Base-by-base conservation (phyloP, 2,329 filamentous ascomycete genomes). In the Penicillium digitatum region DNA sequence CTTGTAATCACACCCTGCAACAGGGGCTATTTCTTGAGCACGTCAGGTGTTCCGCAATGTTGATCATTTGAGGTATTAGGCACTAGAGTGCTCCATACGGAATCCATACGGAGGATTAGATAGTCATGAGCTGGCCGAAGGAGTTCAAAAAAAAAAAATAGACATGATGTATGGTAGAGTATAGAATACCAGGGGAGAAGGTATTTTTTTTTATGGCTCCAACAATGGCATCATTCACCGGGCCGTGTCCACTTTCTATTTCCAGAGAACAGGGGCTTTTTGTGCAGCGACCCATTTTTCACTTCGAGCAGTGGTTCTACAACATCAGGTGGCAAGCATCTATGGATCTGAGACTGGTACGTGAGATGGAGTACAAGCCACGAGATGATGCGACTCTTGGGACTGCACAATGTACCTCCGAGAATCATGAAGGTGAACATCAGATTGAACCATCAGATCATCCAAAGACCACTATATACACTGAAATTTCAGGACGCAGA, bases 161-260 rank as follows among this genome's bases (percentile, higher is more conserved):
- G 29, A 4, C 43, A 45, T 27, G 27, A 45, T 45, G 43, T 32
- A 42, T 27, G 26, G 16, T 26, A 3, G 20, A 42, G 1, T 49
- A 48, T 24, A 3, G 5, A 44, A 26, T 12, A 39, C 43, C 27
- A 27, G 16, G n/a, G 14, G 44, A 40, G n/a, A 10, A 14, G 26
- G 32, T 54, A 51, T 38, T 44, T 50, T 54, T 45, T 38, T 44
- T 50, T 54, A 44, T 38, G 31, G 8, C 35, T 53, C 42, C 35
- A 48, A 27, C 31, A 22, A 51, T 54, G 51, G 52, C 52, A 54
- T 54, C 52, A 54, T 54, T 54, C 24, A 24, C 46, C 51, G 44
- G 37, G 20, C 46, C 47, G 47, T 26, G 34, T 51, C 52, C 52
- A 54, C 50, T 53, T 53, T 48, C 50, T 53, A 48, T 46, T 52